These are phyloP conservation scores for Luvunga scandens DNA, from an alignment of 345 rosid genomes.

Conservation along the genomic window DNA sequence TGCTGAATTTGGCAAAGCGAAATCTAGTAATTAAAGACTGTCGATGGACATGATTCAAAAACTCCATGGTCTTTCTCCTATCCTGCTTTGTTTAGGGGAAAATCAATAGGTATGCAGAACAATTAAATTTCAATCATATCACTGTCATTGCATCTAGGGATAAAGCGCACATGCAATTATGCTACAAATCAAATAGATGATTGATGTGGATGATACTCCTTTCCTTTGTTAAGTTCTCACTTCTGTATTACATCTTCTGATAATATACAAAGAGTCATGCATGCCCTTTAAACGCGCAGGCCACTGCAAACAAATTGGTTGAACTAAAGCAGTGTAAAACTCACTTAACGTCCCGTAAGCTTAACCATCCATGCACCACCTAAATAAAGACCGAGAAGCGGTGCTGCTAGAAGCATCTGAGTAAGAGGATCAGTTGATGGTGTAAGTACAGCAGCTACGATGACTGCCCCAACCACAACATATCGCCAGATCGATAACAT, in stretches of 20 bases:
- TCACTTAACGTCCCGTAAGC: conserved; percentile 66
- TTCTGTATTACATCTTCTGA: conserved; percentile 7
- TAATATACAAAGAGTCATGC: conserved; percentile 5
- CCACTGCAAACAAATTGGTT: not conserved
- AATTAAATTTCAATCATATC: not conserved
- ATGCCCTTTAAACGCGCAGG: not conserved
- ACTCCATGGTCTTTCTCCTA: not conserved
- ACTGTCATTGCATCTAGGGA: not conserved
- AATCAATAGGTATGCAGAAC: not conserved
- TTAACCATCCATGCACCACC: conserved; percentile 96
- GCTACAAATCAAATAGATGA: not conserved
- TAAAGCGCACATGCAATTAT: not conserved
- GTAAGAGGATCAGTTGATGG: conserved; percentile 99
- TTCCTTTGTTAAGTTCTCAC: not conserved
- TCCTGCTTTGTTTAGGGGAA: not conserved
- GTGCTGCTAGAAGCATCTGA: conserved; percentile 83
- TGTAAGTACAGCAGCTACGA: conserved; percentile 90
- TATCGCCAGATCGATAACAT: conserved; percentile 98
- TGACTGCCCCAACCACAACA: conserved; percentile 89
- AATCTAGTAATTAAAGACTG: too few relatives aligned
- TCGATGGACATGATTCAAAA: not conserved
- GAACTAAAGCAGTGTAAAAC: not conserved
- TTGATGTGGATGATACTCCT: not conserved
- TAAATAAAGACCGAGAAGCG: conserved; percentile 87
- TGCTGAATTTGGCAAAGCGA: too few relatives aligned